Base-by-base conservation (phyloP, 805 yeast genomes). In the Ogataea philodendri region DNA sequence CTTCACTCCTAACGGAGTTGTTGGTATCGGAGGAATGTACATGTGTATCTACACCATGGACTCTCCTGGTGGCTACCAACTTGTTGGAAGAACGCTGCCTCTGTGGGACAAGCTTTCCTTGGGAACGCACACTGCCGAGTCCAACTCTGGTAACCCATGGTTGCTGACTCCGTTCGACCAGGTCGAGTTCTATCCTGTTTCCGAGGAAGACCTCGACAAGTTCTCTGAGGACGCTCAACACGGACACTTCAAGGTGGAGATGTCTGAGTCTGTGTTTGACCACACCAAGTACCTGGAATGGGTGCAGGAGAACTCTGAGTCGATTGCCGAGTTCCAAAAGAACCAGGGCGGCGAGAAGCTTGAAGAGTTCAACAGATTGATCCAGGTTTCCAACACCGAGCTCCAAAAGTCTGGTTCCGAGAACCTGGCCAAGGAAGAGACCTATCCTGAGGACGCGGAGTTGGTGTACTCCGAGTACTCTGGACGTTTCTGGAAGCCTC, bases 1-100 rank as follows among this genome's bases (percentile, higher is more conserved):
- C 1, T 89, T 73, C 67, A 90, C 98, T 2, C 96, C 96, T 24
- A 86, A 87, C 57, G 98, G 98, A 49, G 84, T 93, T 22, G 97
- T 90, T 44, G 98, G 98, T 55, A 81, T 93, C 58, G 98, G 98
- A 45, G 97, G 98, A 51, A 87, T 84, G 85, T 93, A 88, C 72
- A 89, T 90, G 97, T 90, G 97, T 68, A 89, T 90, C 51, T 90
- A 90, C 64, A 87, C 97, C 20, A 89, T 90, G 90, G 94, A 87
- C 49, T 87, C 96, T 16, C 98, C 98, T 30, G 98, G 98, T 65
- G 98, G 98, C 20, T 90, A 90, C 65, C 97, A 90, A 66, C 73
- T 90, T 51, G 90, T 88, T 44, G 98, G 97, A 39, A 78, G 97
- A 57, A 90, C 98, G 8, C 80, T 93, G 48, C 97, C 97, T 36